phyloP scores from a whole-genome alignment of 1,284 basidiomycete species.

The Boletus mariae region DNA sequence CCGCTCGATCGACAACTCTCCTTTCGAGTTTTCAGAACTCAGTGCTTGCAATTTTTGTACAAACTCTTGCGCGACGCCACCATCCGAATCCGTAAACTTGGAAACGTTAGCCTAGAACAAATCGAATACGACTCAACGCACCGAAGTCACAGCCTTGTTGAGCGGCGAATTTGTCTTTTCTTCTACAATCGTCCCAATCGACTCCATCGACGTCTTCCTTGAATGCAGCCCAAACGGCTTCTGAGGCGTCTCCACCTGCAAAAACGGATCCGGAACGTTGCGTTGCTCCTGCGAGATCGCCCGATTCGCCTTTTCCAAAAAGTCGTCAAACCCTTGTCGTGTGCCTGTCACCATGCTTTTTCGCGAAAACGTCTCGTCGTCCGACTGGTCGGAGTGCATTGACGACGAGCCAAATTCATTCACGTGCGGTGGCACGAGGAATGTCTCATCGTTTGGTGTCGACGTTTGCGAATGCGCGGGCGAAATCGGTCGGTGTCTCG shows the following conservation, averaged over 20 bases:
- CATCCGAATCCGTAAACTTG: slow-evolving; percentile 88
- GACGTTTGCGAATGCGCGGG: slow-evolving; percentile 46
- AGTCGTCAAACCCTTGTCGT: slow-evolving; percentile 62
- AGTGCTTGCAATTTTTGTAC: slow-evolving; percentile 80
- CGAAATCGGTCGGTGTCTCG: slow-evolving; percentile 35
- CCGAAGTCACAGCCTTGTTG: slow-evolving; percentile 88
- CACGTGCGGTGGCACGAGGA: slow-evolving; percentile 26
- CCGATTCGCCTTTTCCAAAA: slow-evolving; percentile 80
- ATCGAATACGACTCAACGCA: slow-evolving; percentile 35
- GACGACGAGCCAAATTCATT: slow-evolving; percentile 24
- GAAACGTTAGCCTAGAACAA: slow-evolving; percentile 1
- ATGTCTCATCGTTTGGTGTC: slow-evolving; percentile 39
- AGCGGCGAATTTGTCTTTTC: slow-evolving; percentile 85
- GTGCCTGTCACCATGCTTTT: slow-evolving; percentile 32
- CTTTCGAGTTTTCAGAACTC: slow-evolving; percentile 83
- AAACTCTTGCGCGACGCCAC: slow-evolving; percentile 85
- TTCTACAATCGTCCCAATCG: slow-evolving; percentile 84
- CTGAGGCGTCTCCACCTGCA: slow-evolving; percentile 50
- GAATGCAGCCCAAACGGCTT: slow-evolving; percentile 81
- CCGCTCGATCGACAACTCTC: slow-evolving; percentile 87
- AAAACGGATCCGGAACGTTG: slow-evolving; percentile 78
- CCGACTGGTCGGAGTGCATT: slow-evolving; percentile 33
- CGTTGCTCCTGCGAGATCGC: slow-evolving; percentile 77
- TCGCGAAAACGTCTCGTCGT: slow-evolving; percentile 56
- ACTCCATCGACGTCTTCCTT: slow-evolving; percentile 78